phyloP scores from a whole-genome alignment of 352 stramenopile species.

The Phytophthora meadii region DNA sequence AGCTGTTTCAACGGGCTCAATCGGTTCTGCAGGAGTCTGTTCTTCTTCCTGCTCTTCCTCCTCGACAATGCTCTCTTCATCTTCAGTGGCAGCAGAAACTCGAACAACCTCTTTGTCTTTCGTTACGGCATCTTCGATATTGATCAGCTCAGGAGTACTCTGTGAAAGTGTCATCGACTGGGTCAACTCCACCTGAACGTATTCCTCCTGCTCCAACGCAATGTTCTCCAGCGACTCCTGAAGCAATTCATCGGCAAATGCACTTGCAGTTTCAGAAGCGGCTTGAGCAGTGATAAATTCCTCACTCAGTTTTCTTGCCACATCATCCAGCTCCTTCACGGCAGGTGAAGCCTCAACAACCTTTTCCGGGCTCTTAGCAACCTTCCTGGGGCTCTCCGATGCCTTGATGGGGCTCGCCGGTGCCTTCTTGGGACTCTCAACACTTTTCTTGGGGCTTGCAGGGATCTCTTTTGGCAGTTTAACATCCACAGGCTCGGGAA shows the following conservation, averaged over 20 bases:
- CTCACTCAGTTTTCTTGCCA: conserved; percentile 34
- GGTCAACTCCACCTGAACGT: conserved; percentile 74
- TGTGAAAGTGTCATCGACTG: conserved; percentile 44
- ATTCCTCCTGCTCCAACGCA: conserved; percentile 66
- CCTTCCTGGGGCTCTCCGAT: conserved; percentile 9
- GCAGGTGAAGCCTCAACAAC: conserved; percentile 16
- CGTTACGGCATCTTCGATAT: conserved; percentile 31
- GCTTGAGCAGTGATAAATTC: conserved; percentile 41
- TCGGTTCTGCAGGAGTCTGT: background rate
- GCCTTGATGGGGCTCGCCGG: conserved; percentile 16
- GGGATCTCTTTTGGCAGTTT: conserved; percentile 14
- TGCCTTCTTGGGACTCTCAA: conserved; percentile 17
- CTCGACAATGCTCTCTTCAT: conserved; percentile 31
- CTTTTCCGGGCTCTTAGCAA: conserved; percentile 13
- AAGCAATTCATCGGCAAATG: conserved; percentile 55
- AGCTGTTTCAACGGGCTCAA: conserved; percentile 5
- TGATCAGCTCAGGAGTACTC: conserved; percentile 37
- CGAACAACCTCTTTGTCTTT: conserved; percentile 20
- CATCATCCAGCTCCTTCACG: conserved; percentile 22
- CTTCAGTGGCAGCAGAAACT: conserved; percentile 25
- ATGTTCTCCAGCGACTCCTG: conserved; percentile 54
- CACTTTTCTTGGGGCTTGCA: conserved; percentile 30
- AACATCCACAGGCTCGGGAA: conserved; percentile 8
- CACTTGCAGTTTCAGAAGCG: conserved; percentile 42
- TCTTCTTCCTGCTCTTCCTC: conserved; percentile 27